A percentile compares a stretch with the other conserved stretches of the same genome.
phyloP scores from a whole-genome alignment of 495 filamentous ascomycete species.

The Bathelium albidoporum region DNA sequence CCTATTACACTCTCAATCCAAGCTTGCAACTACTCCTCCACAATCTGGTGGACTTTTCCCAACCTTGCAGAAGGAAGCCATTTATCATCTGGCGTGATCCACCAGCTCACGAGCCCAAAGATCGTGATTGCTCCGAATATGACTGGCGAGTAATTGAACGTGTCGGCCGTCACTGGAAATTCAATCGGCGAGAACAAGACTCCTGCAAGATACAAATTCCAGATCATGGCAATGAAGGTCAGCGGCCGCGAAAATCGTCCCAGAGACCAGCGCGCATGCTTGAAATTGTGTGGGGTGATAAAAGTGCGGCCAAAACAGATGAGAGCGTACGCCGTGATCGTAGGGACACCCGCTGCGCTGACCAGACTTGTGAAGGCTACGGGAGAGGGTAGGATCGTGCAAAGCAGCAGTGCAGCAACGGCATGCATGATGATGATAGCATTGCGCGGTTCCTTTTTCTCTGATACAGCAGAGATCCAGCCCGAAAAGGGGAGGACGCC shows the following conservation, averaged over 20 bases:
- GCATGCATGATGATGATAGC: slow-evolving; percentile 45
- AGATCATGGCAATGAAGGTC: slow-evolving; percentile 22
- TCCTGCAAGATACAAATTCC: slow-evolving; percentile 24
- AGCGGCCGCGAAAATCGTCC: slow-evolving; percentile 22
- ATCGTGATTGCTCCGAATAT: slow-evolving; percentile 26
- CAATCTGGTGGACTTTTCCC: slow-evolving; percentile 22
- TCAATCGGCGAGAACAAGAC: slow-evolving; percentile 24
- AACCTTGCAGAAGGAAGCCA: slow-evolving; percentile 22
- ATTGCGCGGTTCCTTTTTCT: slow-evolving; percentile 41
- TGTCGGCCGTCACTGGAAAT: slow-evolving; percentile 20
- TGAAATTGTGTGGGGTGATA: slow-evolving; percentile 33
- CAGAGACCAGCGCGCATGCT: slow-evolving; percentile 20
- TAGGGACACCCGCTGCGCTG: slow-evolving; percentile 32
- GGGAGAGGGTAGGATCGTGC: slow-evolving; percentile 43
- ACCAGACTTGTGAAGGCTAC: slow-evolving; percentile 48
- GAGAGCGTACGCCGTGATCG: slow-evolving; percentile 44
- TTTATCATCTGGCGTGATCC: slow-evolving; percentile 20
- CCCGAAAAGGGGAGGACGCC: slow-evolving; percentile 46
- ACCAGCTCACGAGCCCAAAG: slow-evolving; percentile 21
- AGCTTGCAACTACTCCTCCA: slow-evolving; percentile 11
- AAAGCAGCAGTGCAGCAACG: slow-evolving; percentile 40
- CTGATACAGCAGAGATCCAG: slow-evolving; percentile 43
- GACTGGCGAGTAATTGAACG: slow-evolving; percentile 25
- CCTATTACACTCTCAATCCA: neutral
- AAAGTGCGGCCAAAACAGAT: slow-evolving; percentile 43